Evolutionary conservation across 1,284 basidiomycete genomes (phyloP), one percentile per base, ranked within the genome.

Genomic region (Marasmius sp.): DNA sequence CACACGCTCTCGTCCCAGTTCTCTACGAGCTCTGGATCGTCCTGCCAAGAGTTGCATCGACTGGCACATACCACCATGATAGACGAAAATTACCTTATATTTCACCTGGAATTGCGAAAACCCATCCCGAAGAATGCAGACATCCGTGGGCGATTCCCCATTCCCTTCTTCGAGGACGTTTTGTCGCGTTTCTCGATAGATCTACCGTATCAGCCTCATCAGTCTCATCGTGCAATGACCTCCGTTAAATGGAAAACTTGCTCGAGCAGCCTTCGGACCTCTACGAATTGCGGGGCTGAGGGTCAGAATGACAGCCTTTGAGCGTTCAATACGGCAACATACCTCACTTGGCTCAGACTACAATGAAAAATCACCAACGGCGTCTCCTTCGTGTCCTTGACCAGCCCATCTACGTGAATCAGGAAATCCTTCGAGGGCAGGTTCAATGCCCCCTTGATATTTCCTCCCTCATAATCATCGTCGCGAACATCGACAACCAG

Each of bases 401-500:
- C 80, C 37, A 93, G 79, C 3, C 76, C 71, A 68, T 88, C 79
- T 27, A 92, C 84, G 34, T 75, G 79, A 54, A 73, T 72, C 36
- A 81, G 71, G 72, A 92, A 92, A 50, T 79, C 77, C 37, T 72
- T 64, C 11, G 89, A 90, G 1, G 91, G 91, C 41, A 81, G 72
- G 68, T 90, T 85, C 61, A 83, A 70, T 53, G 84, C 80, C 62
- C 82, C 80, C 66, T 81, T 83, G 70, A 93, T 91, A 71, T 93
- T 88, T 37, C 91, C 91, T 65, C 92, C 92, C 18, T 71, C 76
- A 71, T 81, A 89, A 67, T 93, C 91, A 62, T 87, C 84, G 70
- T 92, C 91, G 16, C 91, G 86, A 38, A 93, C 91, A 71, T 93
- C 91, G 45, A 93, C 81, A 47, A 93, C 81, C 43, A 88, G 74